These are phyloP conservation scores for Hericium rajendrae DNA, from an alignment of 768 basidiomycete species.

Conservation along the genomic window DNA sequence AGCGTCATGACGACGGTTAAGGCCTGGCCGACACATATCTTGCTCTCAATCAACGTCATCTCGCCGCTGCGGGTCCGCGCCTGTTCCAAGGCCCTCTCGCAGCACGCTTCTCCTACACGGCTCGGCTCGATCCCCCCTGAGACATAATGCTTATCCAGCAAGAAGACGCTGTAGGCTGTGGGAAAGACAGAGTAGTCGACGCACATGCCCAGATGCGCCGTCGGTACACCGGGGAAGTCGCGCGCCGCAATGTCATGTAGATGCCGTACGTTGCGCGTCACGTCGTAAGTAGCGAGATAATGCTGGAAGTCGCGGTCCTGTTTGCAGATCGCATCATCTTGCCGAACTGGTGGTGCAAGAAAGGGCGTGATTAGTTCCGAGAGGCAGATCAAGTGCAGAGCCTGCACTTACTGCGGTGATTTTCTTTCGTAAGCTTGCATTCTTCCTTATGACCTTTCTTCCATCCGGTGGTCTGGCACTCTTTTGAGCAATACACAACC, in stretches of 20 bases:
- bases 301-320: slow-evolving; percentile 26
- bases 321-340: slow-evolving; percentile 23
- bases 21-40: slow-evolving; percentile 22
- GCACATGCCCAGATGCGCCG: slow-evolving; percentile 21
- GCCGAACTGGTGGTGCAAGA: slow-evolving; percentile 19
- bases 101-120: slow-evolving; percentile 23
- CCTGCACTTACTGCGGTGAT: slow-evolving; percentile 21
- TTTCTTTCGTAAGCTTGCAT: slow-evolving; percentile 29
- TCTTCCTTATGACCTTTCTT: slow-evolving; percentile 28
- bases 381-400: too few relatives aligned
- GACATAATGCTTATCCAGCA: slow-evolving; percentile 13
- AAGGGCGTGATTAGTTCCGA: too few relatives aligned
- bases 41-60: slow-evolving; percentile 25
- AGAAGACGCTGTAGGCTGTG: slow-evolving; percentile 18
- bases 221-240: slow-evolving; percentile 18
- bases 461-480: slow-evolving; percentile 28
- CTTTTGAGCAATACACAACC: slow-evolving; percentile 30
- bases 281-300: slow-evolving; percentile 24
- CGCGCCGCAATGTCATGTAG: slow-evolving; percentile 19
- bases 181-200: slow-evolving; percentile 28
- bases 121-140: slow-evolving; percentile 12
- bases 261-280: slow-evolving; percentile 18
- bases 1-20: slow-evolving; percentile 24
- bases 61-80: slow-evolving; percentile 23
- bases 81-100: slow-evolving; percentile 28